Evolutionary conservation across 2,329 filamentous ascomycete genomes (phyloP).

Genomic region (Pseudovirgaria hyperparasitica): DNA sequence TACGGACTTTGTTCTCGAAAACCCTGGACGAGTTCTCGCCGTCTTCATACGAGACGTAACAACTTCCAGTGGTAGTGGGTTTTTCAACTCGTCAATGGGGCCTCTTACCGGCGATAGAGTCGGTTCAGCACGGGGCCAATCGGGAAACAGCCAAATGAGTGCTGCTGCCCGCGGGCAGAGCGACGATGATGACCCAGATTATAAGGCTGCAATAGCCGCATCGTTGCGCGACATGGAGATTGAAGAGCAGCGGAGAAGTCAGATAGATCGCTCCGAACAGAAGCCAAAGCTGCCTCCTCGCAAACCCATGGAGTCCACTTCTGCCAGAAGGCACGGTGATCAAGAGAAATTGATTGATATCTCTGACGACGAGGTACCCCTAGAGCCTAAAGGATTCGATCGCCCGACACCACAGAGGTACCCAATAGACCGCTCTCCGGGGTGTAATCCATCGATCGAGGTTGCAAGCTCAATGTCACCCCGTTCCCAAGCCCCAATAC

Average conservation of each 20-base stretch:
- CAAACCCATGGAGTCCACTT: conserved; percentile 12
- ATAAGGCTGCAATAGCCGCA: conserved; percentile 34
- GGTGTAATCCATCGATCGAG: too few species aligned
- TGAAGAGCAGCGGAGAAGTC: conserved; percentile 21
- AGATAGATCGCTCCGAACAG: conserved; percentile 19
- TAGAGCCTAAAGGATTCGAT: too few species aligned
- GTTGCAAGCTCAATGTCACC: conserved; percentile 10
- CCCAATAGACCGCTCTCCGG: conserved; percentile 8
- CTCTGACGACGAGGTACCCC: conserved; percentile 25
- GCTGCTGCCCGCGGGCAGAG: conserved; percentile 7
- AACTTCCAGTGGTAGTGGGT: conserved; percentile 57
- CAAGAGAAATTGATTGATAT: conserved; percentile 35
- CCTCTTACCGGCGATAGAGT: conserved; percentile 19
- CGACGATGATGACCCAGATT: conserved; percentile 34
- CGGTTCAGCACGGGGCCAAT: conserved; percentile 10
- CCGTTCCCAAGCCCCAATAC: conserved; percentile 18
- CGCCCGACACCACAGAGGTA: conserved; percentile 13
- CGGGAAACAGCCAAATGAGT: conserved; percentile 8
- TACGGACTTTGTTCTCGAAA: conserved; percentile 74
- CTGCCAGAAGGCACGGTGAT: conserved; percentile 12
- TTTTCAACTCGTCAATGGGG: conserved; percentile 57
- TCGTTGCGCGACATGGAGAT: conserved; percentile 33
- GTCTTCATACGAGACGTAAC: conserved; percentile 96
- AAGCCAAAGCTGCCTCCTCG: conserved; percentile 25
- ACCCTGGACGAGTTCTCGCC: conserved; percentile 71